Base-by-base conservation (phyloP, 306 rosid species). In the Rubus parviflorus region DNA sequence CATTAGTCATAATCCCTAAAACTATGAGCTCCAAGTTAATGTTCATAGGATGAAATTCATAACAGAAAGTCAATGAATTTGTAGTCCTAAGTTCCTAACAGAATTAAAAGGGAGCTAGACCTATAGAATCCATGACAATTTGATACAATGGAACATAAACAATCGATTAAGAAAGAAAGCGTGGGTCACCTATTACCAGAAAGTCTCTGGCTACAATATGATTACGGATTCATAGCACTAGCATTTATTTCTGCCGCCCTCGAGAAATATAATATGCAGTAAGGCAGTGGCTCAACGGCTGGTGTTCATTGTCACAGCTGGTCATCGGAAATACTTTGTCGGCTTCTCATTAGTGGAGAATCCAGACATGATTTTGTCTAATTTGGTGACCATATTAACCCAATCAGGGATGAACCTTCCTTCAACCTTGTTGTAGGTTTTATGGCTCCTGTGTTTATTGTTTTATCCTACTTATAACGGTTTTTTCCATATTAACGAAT, bases 261-360 rank as follows among this genome's bases (percentile, higher is more conserved):
- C 2, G 10, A 8, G 48, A 20, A 57, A 7, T 7, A 7, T 42
- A 41, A 41, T n/a, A 66, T 1, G 37, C 52, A n/a, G 22, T 23
- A 42, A 9, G 16, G 15, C 35, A 30, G 11, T 8, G 14, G n/a
- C 16, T 58, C 47, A 51, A 30, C 63, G 81, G 71, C 81, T 70
- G 76, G 73, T 9, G 66, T 78, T 70, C 4, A 20, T 48, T 10
- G 43, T 46, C 76, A 22, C 76, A 38, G 72, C 65, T 20, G 72
- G 8, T 14, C 35, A 19, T 60, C 13, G 17, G 17, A 38, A 37
- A 48, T n/a, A n/a, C n/a, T n/a, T n/a, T 53, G 72, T 70, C 53
- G 72, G 64, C 41, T 7, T 37, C 0, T 58, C 70, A n/a, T 35
- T 25, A 47, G 40, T 70, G 76, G n/a, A 53, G 47, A 67, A 68